Conservation (phyloP, 257 asterid genomes). For the Solanum gandarillasii region DNA sequence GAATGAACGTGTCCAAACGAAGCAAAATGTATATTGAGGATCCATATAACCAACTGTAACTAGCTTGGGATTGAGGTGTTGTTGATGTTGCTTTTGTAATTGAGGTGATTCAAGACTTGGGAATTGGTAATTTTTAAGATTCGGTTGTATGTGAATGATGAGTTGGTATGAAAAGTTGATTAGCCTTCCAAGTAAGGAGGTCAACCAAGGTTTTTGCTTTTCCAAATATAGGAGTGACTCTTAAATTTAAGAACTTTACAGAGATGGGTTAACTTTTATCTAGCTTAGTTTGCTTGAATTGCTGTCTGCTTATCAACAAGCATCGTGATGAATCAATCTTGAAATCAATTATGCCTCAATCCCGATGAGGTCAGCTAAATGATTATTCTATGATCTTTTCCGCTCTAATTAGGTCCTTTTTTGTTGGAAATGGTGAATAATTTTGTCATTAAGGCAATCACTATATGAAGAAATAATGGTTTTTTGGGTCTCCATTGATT, state of each 20-base stretch:
- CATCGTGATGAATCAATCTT: neutral
- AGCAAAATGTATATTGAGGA: neutral
- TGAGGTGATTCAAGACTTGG: neutral
- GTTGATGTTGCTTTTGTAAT: neutral
- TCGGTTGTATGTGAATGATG: neutral
- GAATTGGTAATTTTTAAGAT: neutral
- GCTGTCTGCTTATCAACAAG: neutral
- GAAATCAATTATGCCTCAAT: neutral
- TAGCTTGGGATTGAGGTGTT: neutral
- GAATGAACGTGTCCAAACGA: neutral
- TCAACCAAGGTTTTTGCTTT: neutral
- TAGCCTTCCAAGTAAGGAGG: neutral
- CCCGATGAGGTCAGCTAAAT: neutral
- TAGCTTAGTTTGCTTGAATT: neutral
- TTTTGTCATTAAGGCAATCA: neutral
- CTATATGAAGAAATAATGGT: neutral
- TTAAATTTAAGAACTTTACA: neutral
- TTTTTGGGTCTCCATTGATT: neutral
- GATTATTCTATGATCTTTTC: neutral
- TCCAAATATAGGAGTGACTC: neutral
- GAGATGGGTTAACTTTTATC: neutral
- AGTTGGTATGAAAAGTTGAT: neutral
- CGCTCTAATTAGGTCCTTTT: neutral
- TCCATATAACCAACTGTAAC: neutral
- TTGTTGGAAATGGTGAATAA: neutral